Base-by-base conservation (phyloP, 2,329 filamentous ascomycete genomes). In the Macroventuria anomochaeta region DNA sequence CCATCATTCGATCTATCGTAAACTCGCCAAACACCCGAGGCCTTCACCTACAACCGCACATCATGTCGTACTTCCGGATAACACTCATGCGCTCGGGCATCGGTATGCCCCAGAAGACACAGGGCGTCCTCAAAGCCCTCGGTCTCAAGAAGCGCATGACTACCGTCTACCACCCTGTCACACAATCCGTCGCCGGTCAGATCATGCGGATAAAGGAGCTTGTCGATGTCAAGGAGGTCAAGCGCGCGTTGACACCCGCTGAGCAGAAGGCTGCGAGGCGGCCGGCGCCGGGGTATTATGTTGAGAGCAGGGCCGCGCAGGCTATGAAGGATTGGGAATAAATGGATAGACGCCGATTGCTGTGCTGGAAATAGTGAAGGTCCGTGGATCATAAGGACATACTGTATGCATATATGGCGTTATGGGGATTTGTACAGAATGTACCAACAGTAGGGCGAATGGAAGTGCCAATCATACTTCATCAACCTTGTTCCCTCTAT, bases 151-250 rank as follows among this genome's bases (percentile, higher is more conserved):
- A 89, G 74, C 89, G 93, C 68, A 87, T 88, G 83, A 87, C 87
- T 70, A 93, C 90, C 47, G 93, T 96, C 68, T 96, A 96, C 81
- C 89, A 96, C 76, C 89, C 90, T 31, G 91, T 96, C 57, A 84
- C 84, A 57, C 85, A 87, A 34, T 87, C 91, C 63, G 86, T 91
- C 58, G 93, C 93, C 8, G 93, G 93, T 72, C 91, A 96, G 80
- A 91, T 97, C 70, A 88, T 97, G 82, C 88, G 89, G 76, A 91
- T 97, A 66, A 97, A 97, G 81, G 93, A 97, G 78, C 80, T 97
- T 59, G 90, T 97, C 38, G 82, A 85, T 47, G 91, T 96, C 29
- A 80, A 86, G 63, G 92, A 96, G 78, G 91, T 96, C 37, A 85
- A 87, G 28, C 73, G 77, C 57, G 75, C 82, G 26, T 73, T 91